A percentile compares a stretch with the other conserved stretches of the same genome.
These are phyloP conservation scores for Eremothecium gossypii DNA, from an alignment of 1,139 yeast species.

Conservation along the genomic window DNA sequence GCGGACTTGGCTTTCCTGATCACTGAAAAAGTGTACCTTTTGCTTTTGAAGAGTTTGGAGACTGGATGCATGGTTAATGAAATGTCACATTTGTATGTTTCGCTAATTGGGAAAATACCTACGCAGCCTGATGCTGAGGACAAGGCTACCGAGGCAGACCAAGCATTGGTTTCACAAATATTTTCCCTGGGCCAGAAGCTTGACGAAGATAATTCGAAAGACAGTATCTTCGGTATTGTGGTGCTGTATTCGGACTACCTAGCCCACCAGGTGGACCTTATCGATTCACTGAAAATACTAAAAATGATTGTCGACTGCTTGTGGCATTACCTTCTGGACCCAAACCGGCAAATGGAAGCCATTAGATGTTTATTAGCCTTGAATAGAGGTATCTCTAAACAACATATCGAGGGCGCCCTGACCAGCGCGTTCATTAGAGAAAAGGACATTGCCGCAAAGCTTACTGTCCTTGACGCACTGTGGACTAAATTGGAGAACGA, in stretches of 20 bases:
- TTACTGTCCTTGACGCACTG: constrained; percentile 43
- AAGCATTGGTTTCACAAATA: constrained; percentile 15
- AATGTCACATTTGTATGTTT: constrained; percentile 36
- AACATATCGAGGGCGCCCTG: constrained; percentile 53
- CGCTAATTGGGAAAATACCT: constrained; percentile 42
- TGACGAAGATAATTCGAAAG: constrained; percentile 27
- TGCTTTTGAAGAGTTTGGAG: constrained; percentile 30
- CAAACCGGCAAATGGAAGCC: constrained; percentile 28
- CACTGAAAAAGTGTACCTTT: constrained; percentile 31
- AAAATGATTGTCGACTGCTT: constrained; percentile 27
- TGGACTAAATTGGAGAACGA: constrained; percentile 52
- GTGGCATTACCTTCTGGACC: constrained; percentile 36
- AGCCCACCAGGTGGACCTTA: constrained; percentile 13
- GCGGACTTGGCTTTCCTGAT: constrained; percentile 39
- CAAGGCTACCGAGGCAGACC: constrained; percentile 27
- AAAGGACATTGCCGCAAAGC: constrained; percentile 32
- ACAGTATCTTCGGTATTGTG: constrained; percentile 39
- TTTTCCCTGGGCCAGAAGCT: constrained; percentile 16
- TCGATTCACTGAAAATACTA: constrained; percentile 21
- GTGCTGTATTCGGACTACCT: constrained; percentile 34
- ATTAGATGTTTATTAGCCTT: constrained; percentile 19
- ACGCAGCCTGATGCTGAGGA: constrained; percentile 21
- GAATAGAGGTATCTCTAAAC: constrained; percentile 21
- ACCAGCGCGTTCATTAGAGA: constrained; percentile 39
- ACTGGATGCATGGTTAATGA: constrained; percentile 19